These are phyloP conservation scores for Ceratocystis lukuohia DNA, from an alignment of 2,329 filamentous ascomycete species.

Conservation along the genomic window DNA sequence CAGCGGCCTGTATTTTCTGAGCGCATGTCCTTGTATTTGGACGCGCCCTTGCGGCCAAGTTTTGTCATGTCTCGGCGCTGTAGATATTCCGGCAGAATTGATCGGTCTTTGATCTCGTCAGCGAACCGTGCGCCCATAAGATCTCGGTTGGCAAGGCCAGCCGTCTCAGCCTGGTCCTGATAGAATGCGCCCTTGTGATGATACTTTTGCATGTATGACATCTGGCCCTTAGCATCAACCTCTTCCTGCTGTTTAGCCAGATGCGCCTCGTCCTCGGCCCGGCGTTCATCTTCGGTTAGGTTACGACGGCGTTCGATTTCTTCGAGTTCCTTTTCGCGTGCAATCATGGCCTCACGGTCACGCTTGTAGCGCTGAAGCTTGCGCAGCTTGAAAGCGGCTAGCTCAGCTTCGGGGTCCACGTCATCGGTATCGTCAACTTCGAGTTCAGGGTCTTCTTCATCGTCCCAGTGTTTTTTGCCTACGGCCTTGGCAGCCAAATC, in stretches of 20 bases:
- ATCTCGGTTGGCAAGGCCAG: slow-evolving; percentile 66
- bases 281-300: slow-evolving; percentile 73
- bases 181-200: slow-evolving; percentile 96
- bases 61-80: slow-evolving; percentile 90
- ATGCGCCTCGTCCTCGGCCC: slow-evolving; percentile 68
- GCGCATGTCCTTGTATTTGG: slow-evolving; percentile 78
- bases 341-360: slow-evolving; percentile 72
- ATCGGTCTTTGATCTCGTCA: slow-evolving; percentile 71
- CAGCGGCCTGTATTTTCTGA: slow-evolving; percentile 83
- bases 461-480: slow-evolving; percentile 78
- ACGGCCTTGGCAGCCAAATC: slow-evolving; percentile 61
- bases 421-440: slow-evolving; percentile 84
- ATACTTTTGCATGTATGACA: slow-evolving; percentile 89
- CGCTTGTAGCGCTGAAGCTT: slow-evolving; percentile 82
- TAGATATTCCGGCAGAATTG: slow-evolving; percentile 77
- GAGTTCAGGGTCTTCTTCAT: slow-evolving; percentile 51
- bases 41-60: slow-evolving; percentile 80
- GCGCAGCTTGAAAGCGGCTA: slow-evolving; percentile 84
- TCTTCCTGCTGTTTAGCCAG: slow-evolving; percentile 69
- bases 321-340: slow-evolving; percentile 68
- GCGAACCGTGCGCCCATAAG: slow-evolving; percentile 73
- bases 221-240: slow-evolving; percentile 62
- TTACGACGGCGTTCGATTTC: slow-evolving; percentile 81
- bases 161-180: slow-evolving; percentile 62
- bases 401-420: slow-evolving; percentile 73